Evolutionary conservation across 495 filamentous ascomycete genomes (phyloP), one percentile per base, ranked within the genome.

Genomic region (Xeromyces bisporus): DNA sequence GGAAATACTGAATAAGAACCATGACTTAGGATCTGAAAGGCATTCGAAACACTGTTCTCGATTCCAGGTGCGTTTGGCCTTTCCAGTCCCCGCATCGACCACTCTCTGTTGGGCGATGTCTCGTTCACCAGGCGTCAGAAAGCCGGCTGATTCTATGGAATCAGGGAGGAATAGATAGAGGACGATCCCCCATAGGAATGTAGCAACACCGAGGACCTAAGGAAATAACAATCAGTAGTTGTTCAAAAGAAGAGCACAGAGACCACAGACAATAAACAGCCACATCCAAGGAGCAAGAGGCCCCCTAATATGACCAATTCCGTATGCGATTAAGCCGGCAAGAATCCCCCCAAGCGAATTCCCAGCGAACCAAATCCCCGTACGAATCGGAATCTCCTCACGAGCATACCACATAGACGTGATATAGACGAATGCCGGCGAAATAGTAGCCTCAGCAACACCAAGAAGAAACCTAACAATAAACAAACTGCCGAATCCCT

Each of bases 281-380:
- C 61, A 67, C 41, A 57, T 56, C 66, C 65, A 69, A 1, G 66
- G 62, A 4, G 47, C 44, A 3, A 68, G 56, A 4, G 51, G 46
- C 13, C 59, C 62, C 15, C 50, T 50, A 24, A 69, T 60, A 36
- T 67, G 66, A 1, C 67, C 66, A 13, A 71, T 55, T 0, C 58
- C 71, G 40, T 73, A 75, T 1, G 67, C 67, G 0, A 75, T 41
- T 2, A 75, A 50, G 7, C 69, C 70, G 1, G 67, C 65, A 1
- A 64, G 50, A 15, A 71, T 61, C 7, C 70, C 68, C 0, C 67
- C 69, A 3, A 71, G 42, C 3, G 66, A 66, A 26, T 72, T 72
- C 5, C 65, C 68, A 0, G 68, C 60, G 37, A 72, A 75, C 70
- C 68, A 73, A 3, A 68, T 39, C 0, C 66, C 67, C n/a, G 69